Percentiles rank a stretch among this genome's conserved stretches.
phyloP scores from a whole-genome alignment of 2,329 filamentous ascomycete species.

The Aspergillus cejpii region DNA sequence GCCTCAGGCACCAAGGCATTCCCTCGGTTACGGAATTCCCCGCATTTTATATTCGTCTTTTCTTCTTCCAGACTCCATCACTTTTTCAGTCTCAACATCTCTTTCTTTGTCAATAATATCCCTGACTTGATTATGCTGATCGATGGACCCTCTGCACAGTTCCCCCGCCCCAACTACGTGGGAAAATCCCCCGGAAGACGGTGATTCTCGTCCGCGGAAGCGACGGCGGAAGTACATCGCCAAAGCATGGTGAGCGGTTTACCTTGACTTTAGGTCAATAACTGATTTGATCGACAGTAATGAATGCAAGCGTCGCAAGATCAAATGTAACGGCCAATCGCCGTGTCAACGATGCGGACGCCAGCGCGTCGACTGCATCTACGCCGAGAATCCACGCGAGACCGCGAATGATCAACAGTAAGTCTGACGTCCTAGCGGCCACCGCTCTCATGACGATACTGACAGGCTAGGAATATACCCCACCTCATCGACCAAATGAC shows the following conservation, averaged over 20 bases:
- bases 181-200: conserved; percentile 5
- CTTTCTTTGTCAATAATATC: neutral
- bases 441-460: neutral
- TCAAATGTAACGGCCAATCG: conserved; percentile 58
- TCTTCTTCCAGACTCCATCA: neutral
- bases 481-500: conserved; percentile 27
- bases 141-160: neutral
- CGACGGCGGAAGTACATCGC: conserved; percentile 60
- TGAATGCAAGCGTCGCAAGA: conserved; percentile 59
- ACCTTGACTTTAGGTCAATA: neutral
- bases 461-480: neutral
- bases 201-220: conserved; percentile 44
- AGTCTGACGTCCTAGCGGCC: conserved; percentile 45
- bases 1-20: neutral
- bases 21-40: conserved; percentile 13
- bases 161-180: neutral
- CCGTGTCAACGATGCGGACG: conserved; percentile 56
- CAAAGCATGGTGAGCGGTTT: conserved; percentile 51
- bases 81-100: neutral
- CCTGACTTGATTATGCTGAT: too few relatives aligned
- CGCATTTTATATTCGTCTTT: conserved; percentile 10
- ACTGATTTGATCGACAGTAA: conserved; percentile 38
- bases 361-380: conserved; percentile 34
- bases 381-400: conserved; percentile 62
- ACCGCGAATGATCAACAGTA: conserved; percentile 57